These are phyloP conservation scores for Mortierella sp. DNA, from an alignment of 371 early-diverging fungal species.

Conservation along the genomic window DNA sequence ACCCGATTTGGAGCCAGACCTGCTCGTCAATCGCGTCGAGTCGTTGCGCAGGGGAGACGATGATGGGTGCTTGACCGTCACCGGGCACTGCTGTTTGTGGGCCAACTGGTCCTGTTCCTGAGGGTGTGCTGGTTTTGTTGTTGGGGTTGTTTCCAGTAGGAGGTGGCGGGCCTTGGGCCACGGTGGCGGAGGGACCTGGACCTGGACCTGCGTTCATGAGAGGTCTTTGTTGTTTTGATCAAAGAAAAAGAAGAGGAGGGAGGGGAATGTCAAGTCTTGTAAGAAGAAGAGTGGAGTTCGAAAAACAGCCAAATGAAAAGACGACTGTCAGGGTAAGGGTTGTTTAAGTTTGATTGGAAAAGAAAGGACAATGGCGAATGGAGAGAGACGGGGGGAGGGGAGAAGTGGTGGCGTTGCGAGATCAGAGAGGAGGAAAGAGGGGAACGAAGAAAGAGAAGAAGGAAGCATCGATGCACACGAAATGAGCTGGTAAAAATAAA, in stretches of 20 bases:
- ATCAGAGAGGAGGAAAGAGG: not conserved
- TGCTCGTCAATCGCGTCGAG: conserved; percentile 80
- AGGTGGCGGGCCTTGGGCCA: not conserved
- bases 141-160: not conserved
- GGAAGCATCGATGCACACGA: not conserved
- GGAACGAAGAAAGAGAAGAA: not conserved
- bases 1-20: conserved; percentile 83
- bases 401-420: not conserved
- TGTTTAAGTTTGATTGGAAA: not conserved
- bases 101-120: conserved; percentile 31
- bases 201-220: not conserved
- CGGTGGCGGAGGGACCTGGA: not conserved
- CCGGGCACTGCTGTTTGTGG: conserved; percentile 22
- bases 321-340: too few species aligned
- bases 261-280: not conserved
- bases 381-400: not conserved
- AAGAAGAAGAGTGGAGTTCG: not conserved
- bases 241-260: not conserved
- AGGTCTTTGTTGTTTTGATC: not conserved
- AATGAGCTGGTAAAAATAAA: not conserved
- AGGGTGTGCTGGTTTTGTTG: conserved; percentile 3
- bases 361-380: not conserved
- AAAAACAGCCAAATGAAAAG: not conserved
- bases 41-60: conserved; percentile 68
- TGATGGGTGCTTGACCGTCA: conserved; percentile 30